Percentiles rank a stretch among this genome's conserved stretches.
Conservation (phyloP, 345 rosid genomes). For the Eucalyptus sp. region DNA sequence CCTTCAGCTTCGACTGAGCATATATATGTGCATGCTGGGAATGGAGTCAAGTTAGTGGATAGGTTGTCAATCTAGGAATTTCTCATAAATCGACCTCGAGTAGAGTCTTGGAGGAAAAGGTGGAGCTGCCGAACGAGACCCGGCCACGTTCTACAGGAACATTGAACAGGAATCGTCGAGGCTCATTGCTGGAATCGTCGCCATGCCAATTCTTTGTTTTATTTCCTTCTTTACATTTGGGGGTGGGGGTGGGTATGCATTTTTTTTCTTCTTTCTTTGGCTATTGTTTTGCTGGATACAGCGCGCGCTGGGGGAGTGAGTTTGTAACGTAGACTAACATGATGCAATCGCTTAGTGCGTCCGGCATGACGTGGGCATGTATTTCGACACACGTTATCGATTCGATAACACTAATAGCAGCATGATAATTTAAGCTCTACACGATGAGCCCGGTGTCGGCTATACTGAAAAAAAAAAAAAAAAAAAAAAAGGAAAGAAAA, state of each 20-base stretch:
- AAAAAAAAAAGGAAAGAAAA: no score
- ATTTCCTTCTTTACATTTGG: neutral
- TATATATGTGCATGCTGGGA: neutral
- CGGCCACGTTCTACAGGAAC: neutral
- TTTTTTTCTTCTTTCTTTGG: neutral
- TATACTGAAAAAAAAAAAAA: neutral
- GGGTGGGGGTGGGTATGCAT: neutral
- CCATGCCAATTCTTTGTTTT: neutral
- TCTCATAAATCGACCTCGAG: neutral
- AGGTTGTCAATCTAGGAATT: neutral
- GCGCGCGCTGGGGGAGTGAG: neutral
- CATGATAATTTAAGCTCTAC: neutral
- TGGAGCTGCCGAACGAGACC: neutral
- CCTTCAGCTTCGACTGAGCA: neutral
- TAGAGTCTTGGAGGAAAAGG: neutral
- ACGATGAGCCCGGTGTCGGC: fast-evolving
- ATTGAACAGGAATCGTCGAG: neutral
- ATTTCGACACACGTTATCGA: neutral
- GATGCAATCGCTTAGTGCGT: neutral
- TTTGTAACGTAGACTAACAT: neutral
- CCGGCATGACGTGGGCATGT: neutral
- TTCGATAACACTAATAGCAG: neutral
- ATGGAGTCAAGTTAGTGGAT: neutral
- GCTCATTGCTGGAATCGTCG: neutral
- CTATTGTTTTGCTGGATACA: neutral